Evolutionary conservation across 768 basidiomycete species (phyloP).

Genomic region (Naganishia antarctica): DNA sequence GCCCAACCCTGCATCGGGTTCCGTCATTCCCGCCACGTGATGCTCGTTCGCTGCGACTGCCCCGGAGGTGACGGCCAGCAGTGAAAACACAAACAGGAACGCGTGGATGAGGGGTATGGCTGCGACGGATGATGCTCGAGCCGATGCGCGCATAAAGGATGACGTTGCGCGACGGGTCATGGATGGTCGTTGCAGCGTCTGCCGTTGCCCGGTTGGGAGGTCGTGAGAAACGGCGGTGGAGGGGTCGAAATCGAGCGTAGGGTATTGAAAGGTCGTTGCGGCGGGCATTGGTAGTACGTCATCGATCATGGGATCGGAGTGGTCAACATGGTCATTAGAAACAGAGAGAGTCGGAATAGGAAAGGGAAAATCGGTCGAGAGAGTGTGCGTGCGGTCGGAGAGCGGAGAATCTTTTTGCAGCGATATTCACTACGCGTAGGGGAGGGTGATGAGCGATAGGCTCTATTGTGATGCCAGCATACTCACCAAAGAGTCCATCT

Average conservation of each 20-base stretch:
- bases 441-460: too few relatives aligned
- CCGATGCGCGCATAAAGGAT: constrained; percentile 13
- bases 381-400: neutral
- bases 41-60: too few relatives aligned
- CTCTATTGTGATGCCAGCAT: too few relatives aligned
- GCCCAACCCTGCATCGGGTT: constrained; percentile 15
- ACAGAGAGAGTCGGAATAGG: neutral
- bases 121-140: constrained; percentile 12
- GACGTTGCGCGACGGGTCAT: constrained; percentile 17
- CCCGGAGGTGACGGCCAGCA: constrained; percentile 10
- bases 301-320: neutral
- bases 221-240: neutral
- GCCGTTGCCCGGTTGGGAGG: neutral
- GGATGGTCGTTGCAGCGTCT: constrained; percentile 6
- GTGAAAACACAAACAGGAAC: constrained; percentile 11
- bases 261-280: constrained; percentile 12
- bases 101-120: constrained; percentile 16
- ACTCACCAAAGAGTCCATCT: constrained; percentile 61
- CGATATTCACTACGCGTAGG: constrained; percentile 13
- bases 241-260: constrained; percentile 12
- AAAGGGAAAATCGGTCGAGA: neutral
- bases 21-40: neutral
- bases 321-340: neutral
- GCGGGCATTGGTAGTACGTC: neutral
- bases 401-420: constrained; percentile 4